Conservation (phyloP, 2,329 filamentous ascomycete genomes). For the Arachnopeziza araneosa region DNA sequence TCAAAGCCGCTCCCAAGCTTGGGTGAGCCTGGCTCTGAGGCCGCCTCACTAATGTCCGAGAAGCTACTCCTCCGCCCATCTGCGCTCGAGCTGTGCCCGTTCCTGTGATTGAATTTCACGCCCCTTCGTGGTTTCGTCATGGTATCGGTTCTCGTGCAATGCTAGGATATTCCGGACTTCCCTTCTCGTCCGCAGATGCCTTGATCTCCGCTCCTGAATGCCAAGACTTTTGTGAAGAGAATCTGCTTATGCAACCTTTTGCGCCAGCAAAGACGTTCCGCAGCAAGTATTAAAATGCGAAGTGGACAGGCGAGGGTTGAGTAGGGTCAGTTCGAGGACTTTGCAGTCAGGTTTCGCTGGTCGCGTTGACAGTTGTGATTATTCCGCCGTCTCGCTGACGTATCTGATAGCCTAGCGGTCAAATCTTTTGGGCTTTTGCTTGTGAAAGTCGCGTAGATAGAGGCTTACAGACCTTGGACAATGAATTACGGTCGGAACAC, state of each 20-base stretch:
- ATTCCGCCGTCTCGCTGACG: slow-evolving; percentile 1
- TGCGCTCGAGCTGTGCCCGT: slow-evolving; percentile 25
- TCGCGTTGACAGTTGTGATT: not conserved
- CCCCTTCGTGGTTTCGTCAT: slow-evolving; percentile 46
- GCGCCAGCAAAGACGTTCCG: not conserved
- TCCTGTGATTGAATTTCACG: slow-evolving; percentile 45
- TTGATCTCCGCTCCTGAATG: slow-evolving; percentile 4
- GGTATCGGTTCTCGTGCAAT: not conserved
- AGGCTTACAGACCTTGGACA: not conserved
- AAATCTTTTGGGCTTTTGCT: not conserved
- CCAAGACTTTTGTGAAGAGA: slow-evolving; percentile 7
- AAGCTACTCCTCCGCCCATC: slow-evolving; percentile 58
- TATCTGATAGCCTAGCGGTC: not conserved
- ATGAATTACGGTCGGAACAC: not conserved
- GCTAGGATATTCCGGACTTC: slow-evolving; percentile 2
- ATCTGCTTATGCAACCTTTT: not conserved
- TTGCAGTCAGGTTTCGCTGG: not conserved
- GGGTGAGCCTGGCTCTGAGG: slow-evolving; percentile 35
- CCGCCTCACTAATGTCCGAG: slow-evolving; percentile 62
- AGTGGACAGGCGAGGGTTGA: not conserved
- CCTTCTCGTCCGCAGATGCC: slow-evolving; percentile 9
- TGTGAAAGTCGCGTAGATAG: not conserved
- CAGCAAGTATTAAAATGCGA: not conserved
- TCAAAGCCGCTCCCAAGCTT: slow-evolving; percentile 24
- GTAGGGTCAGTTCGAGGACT: not conserved